These are phyloP conservation scores for Phytophthora tentaculata DNA, from an alignment of 352 stramenopile genomes.

Conservation along the genomic window DNA sequence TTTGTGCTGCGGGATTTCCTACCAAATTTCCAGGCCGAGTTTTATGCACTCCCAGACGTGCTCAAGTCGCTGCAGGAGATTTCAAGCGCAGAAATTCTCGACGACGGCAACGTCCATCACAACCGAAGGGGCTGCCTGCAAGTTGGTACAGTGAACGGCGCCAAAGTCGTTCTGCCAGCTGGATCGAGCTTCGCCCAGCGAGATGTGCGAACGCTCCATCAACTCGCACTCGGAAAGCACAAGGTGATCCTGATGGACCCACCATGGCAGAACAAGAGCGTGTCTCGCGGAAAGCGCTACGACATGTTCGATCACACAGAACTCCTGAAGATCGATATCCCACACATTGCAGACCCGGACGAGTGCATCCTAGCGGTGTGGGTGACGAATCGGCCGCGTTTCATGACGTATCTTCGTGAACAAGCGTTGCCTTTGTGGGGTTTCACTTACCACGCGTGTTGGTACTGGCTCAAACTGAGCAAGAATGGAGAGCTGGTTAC, in stretches of 20 bases:
- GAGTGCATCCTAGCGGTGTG: constrained; percentile 71
- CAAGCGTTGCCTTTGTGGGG: constrained; percentile 63
- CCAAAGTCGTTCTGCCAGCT: constrained; percentile 30
- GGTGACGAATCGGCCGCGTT: constrained; percentile 75
- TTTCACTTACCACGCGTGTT: constrained; percentile 63
- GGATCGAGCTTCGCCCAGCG: constrained; percentile 31
- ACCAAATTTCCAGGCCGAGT: constrained; percentile 12
- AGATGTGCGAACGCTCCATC: constrained; percentile 35
- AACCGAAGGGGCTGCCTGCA: constrained; percentile 30
- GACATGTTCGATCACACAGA: constrained; percentile 65
- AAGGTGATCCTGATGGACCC: constrained; percentile 70
- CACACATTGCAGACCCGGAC: constrained; percentile 35
- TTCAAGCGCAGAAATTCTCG: constrained; percentile 5
- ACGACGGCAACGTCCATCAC: constrained; percentile 18
- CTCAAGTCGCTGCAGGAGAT: constrained; percentile 14
- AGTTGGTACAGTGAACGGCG: constrained; percentile 15
- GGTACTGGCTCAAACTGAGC: constrained; percentile 82
- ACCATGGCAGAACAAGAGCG: constrained; percentile 84
- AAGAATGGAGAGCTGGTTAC: constrained; percentile 62
- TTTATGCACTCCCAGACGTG: constrained; percentile 1
- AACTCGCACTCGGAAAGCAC: constrained; percentile 26
- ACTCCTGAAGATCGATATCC: constrained; percentile 52
- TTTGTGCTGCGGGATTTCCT: constrained; percentile 34
- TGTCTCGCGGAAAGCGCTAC: constrained; percentile 62
- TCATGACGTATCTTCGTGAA: constrained; percentile 64